Conservation (phyloP, 2,329 filamentous ascomycete species). For the Chaetothyriales sp. region DNA sequence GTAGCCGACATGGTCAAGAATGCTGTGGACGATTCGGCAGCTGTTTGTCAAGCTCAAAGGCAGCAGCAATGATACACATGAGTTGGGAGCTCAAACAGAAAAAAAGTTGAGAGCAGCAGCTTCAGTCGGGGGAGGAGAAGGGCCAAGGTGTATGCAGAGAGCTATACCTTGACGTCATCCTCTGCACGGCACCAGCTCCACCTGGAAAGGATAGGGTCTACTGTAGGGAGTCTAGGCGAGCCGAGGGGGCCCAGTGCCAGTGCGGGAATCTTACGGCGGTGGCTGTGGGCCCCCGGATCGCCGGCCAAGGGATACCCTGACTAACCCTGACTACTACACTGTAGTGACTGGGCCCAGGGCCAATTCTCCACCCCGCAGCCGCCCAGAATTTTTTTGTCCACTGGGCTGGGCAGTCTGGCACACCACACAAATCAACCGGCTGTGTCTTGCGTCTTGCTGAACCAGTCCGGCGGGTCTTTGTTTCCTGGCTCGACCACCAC, state of each 20-base stretch:
- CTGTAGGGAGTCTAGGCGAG: no score
- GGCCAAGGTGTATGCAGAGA: not conserved
- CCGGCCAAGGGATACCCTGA: not conserved
- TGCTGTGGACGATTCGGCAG: not conserved
- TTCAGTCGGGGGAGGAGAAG: not conserved
- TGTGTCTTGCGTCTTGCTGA: no score
- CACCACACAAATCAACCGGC: no score
- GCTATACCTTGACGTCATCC: not conserved
- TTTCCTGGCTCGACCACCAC: not conserved
- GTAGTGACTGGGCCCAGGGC: no score
- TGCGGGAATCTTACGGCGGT: not conserved
- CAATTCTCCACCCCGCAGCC: not conserved
- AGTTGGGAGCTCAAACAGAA: not conserved
- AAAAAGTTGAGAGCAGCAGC: no score
- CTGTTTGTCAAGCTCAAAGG: not conserved
- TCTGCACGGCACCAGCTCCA: not conserved
- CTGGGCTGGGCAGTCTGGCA: no score
- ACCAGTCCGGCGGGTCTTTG: not conserved
- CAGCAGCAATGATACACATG: not conserved
- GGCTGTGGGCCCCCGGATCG: not conserved
- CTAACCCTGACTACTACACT: no score
- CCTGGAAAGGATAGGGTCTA: not conserved
- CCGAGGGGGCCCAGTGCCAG: not conserved
- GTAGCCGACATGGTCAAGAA: not conserved
- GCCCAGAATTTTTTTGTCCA: no score